These are phyloP conservation scores for Pyronema omphalodes DNA, from an alignment of 495 filamentous ascomycete species.

Conservation along the genomic window DNA sequence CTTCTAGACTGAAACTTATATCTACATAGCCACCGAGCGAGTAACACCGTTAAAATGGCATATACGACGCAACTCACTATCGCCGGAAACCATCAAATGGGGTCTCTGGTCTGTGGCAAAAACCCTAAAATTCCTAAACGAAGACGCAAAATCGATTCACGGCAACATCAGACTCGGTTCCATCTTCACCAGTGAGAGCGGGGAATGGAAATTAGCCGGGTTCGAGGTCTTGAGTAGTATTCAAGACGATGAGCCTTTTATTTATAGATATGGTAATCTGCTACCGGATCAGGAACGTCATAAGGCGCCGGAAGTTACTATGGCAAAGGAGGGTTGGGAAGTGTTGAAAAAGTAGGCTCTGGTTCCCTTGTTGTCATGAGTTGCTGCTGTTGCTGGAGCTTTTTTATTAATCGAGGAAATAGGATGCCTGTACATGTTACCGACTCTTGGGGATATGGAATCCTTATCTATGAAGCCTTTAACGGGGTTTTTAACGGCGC, in stretches of 20 bases:
- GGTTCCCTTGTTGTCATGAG: too few relatives aligned
- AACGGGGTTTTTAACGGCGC: constrained; percentile 48
- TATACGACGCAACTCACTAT: constrained; percentile 63
- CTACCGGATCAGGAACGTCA: constrained; percentile 68
- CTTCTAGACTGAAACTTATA: constrained; percentile 63
- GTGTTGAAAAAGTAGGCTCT: constrained; percentile 39
- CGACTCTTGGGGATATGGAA: constrained; percentile 73
- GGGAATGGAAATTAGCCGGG: constrained; percentile 90
- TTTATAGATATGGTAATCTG: constrained; percentile 75
- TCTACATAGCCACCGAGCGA: constrained; percentile 90
- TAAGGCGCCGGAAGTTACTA: constrained; percentile 68
- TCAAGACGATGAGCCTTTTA: constrained; percentile 82
- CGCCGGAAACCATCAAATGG: constrained; percentile 86
- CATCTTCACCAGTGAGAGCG: constrained; percentile 81
- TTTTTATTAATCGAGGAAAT: neutral
- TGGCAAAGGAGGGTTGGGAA: constrained; percentile 76
- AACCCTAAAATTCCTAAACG: constrained; percentile 88
- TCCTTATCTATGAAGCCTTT: constrained; percentile 75
- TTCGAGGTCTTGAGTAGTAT: constrained; percentile 87
- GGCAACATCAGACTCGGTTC: constrained; percentile 69
- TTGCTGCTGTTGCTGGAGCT: neutral
- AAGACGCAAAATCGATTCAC: constrained; percentile 78
- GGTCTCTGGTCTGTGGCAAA: constrained; percentile 72
- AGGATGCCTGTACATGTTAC: constrained; percentile 59
- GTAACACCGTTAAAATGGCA: constrained; percentile 72